Evolutionary conservation across 2,329 filamentous ascomycete genomes (phyloP), one percentile per base, ranked within the genome.

Genomic region (Gnomoniopsis sp.): DNA sequence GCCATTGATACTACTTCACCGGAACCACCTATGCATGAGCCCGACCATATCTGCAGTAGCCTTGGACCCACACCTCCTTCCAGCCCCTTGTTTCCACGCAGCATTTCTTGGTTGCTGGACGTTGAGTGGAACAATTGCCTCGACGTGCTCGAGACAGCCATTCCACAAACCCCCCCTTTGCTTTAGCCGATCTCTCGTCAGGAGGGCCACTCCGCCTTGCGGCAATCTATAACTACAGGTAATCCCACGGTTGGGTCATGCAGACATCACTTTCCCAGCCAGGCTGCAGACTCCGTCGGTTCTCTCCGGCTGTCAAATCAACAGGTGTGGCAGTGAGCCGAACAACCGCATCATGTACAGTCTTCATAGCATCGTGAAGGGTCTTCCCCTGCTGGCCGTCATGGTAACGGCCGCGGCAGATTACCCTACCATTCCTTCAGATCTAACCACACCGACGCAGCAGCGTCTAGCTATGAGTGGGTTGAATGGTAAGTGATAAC

Each of bases 391-490:
- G 15, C 46, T 62, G 26, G 51, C 34, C 21, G 34, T n/a, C 19
- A n/a, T 50, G 3, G 51, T 19, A 15, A 30, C 33, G 10, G 60
- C 58, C 2, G 17, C 19, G 10, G 60, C 60, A 15, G 50, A 53
- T 17, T 62, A 53, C 43, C 60, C 60, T 49, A 22, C 58, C 2
- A 60, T 57, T 17, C 60, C 60, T 3, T 54, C 57, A 22, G 60
- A 62, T 17, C 49, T 60, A 17, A 57, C 60, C 19, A 60, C 60
- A 19, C 60, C 60, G 6, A 47, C 54, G 8, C 60, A 62, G 43
- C 54, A 60, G 44, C 53, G 60, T 12, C 48, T 62, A 15, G 60
- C 60, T 2, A 62, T 62, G 23, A 60, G 52, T 22, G 60, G 58
- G 21, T 34, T 55, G 19, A 62, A 58, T 15, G 51, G 60, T 62